These are phyloP conservation scores for Trametes sp. DNA, from an alignment of 1,284 basidiomycete genomes.

Conservation along the genomic window DNA sequence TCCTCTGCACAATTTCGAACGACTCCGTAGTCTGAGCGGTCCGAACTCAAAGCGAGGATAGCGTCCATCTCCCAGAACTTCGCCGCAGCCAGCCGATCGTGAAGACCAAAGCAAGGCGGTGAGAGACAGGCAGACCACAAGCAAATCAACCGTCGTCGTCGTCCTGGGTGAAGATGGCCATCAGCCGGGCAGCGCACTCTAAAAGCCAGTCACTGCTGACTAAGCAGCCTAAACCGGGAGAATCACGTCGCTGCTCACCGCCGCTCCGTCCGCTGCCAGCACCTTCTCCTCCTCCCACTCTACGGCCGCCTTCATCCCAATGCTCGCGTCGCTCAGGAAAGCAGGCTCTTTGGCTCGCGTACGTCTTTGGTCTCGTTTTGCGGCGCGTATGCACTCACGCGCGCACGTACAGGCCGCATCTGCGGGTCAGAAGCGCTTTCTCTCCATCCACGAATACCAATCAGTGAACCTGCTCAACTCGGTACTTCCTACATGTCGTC, in stretches of 20 bases:
- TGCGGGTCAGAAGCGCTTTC: conserved; percentile 89
- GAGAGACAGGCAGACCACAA: conserved; percentile 75
- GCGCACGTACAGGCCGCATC: conserved; percentile 56
- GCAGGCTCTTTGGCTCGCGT: conserved; percentile 68
- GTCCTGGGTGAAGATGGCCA: conserved; percentile 55
- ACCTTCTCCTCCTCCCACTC: conserved; percentile 20
- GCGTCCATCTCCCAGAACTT: conserved; percentile 67
- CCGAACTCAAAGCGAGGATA: conserved; percentile 86
- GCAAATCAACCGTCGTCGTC: conserved; percentile 75
- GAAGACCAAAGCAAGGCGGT: conserved; percentile 50
- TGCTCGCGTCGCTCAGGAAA: conserved; percentile 71
- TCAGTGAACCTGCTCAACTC: conserved; percentile 95
- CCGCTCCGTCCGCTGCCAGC: conserved; percentile 22
- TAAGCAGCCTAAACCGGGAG: conserved; percentile 32
- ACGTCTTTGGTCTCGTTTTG: conserved; percentile 39
- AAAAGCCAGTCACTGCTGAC: conserved; percentile 30
- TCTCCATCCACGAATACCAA: conserved; percentile 99
- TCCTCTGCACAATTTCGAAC: conserved; percentile 81
- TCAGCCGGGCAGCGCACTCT: conserved; percentile 7
- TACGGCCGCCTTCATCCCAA: conserved; percentile 40
- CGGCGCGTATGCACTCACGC: background rate
- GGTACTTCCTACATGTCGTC: conserved; percentile 52
- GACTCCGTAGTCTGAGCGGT: conserved; percentile 59
- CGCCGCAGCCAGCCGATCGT: conserved; percentile 43
- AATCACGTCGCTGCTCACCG: conserved; percentile 19